Conservation (phyloP, 108 stramenopile genomes). For the Schizochytrium sp. region DNA sequence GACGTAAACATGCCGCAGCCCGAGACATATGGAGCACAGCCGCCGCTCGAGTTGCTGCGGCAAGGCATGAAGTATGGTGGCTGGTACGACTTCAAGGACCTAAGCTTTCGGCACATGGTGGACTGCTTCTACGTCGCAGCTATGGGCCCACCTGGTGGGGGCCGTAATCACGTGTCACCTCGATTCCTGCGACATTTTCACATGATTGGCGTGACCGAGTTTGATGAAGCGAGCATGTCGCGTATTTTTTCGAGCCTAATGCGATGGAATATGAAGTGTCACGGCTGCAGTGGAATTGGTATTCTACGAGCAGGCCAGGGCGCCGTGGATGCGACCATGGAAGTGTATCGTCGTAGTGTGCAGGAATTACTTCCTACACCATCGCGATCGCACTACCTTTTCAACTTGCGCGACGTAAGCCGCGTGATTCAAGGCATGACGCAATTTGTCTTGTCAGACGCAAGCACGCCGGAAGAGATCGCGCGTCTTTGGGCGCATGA, state of each 20-base stretch:
- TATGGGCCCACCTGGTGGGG: slow-evolving; percentile 61
- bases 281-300: neutral
- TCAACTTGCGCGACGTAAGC: slow-evolving; percentile 63
- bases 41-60: slow-evolving; percentile 59
- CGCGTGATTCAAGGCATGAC: slow-evolving; percentile 64
- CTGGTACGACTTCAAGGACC: slow-evolving; percentile 52
- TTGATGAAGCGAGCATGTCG: slow-evolving; percentile 42
- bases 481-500: slow-evolving; percentile 67
- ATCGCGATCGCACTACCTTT: slow-evolving; percentile 66
- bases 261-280: slow-evolving; percentile 46
- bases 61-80: slow-evolving; percentile 69
- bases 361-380: slow-evolving; percentile 49
- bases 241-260: slow-evolving; percentile 61
- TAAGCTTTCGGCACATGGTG: slow-evolving; percentile 43
- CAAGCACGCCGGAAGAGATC: slow-evolving; percentile 47
- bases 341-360: slow-evolving; percentile 42
- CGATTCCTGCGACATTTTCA: slow-evolving; percentile 50
- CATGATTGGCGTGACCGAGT: slow-evolving; percentile 50
- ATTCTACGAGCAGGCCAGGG: slow-evolving; percentile 43
- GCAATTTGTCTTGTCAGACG: slow-evolving; percentile 38
- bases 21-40: slow-evolving; percentile 64
- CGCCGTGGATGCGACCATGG: slow-evolving; percentile 40
- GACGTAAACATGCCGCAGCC: slow-evolving; percentile 66
- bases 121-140: slow-evolving; percentile 52
- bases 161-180: slow-evolving; percentile 46